A percentile compares a stretch with the other conserved stretches of the same genome.
These are phyloP conservation scores for Yamadazyma sp. DNA, from an alignment of 805 yeast genomes.

Conservation along the genomic window DNA sequence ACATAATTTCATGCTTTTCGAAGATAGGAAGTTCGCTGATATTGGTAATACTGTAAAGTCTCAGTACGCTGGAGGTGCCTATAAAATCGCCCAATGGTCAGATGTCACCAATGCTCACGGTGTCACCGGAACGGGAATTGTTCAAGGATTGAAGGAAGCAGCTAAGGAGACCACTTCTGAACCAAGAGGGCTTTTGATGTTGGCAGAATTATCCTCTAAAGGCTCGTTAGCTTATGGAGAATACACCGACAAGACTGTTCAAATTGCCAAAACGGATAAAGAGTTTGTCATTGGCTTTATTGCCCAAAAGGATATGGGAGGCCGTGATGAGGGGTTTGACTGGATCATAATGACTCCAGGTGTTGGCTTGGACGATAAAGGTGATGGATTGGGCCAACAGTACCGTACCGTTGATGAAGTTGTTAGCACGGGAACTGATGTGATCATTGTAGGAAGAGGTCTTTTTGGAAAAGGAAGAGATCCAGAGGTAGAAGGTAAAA, in stretches of 20 bases:
- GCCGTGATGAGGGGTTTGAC: constrained; percentile 80
- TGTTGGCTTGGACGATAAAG: constrained; percentile 95
- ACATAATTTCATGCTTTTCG: constrained; percentile 88
- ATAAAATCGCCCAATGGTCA: constrained; percentile 89
- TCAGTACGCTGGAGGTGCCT: constrained; percentile 89
- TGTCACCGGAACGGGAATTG: constrained; percentile 93
- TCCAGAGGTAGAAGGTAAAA: constrained; percentile 79
- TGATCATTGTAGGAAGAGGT: constrained; percentile 98
- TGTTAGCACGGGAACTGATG: constrained; percentile 81
- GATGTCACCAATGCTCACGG: constrained; percentile 98
- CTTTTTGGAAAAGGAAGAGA: constrained; percentile 92
- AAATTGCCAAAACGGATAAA: constrained; percentile 82
- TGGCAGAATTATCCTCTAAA: constrained; percentile 92
- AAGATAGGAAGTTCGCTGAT: constrained; percentile 97
- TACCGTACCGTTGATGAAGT: constrained; percentile 91
- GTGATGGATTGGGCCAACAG: constrained; percentile 95
- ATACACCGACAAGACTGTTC: constrained; percentile 84
- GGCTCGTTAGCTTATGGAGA: constrained; percentile 93
- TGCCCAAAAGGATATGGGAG: constrained; percentile 88
- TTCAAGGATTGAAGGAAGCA: constrained; percentile 82
- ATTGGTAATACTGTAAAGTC: constrained; percentile 96
- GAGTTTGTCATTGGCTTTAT: constrained; percentile 95
- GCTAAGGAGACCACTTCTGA: constrained; percentile 67
- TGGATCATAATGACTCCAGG: constrained; percentile 99
- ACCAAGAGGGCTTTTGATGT: constrained; percentile 88